These are phyloP conservation scores for Chenopodium berlandieri DNA, from an alignment of 148 eudicot species.

Conservation along the genomic window DNA sequence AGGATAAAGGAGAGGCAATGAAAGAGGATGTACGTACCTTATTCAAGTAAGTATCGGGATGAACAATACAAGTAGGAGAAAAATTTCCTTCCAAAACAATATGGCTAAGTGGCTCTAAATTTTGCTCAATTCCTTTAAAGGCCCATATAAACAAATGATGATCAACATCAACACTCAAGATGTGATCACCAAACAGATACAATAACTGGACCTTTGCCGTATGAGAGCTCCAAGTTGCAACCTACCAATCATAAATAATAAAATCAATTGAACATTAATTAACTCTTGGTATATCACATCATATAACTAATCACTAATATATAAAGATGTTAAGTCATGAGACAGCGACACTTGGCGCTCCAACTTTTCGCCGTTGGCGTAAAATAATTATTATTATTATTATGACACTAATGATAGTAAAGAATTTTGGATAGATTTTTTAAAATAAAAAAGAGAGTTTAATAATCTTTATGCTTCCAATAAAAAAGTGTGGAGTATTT, in stretches of 20 bases:
- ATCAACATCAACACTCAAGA: conserved; percentile 79
- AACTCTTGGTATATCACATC: too few relatives aligned
- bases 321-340: too few relatives aligned
- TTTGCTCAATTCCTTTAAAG: conserved; percentile 71
- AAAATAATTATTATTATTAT: too few relatives aligned
- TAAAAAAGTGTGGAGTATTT: too few relatives aligned
- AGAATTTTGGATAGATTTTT: too few relatives aligned
- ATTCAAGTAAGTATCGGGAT: conserved; percentile 95
- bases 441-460: too few relatives aligned
- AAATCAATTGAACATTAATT: not conserved
- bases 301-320: too few relatives aligned
- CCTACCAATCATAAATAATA: conserved; percentile 36
- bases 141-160: conserved; percentile 84
- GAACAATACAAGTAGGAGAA: conserved; percentile 80
- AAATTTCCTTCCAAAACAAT: conserved; percentile 57
- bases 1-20: not conserved
- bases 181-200: conserved; percentile 86
- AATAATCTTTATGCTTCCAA: too few relatives aligned
- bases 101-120: conserved; percentile 67
- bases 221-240: conserved; percentile 89
- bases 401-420: too few relatives aligned
- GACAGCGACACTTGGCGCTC: too few relatives aligned
- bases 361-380: too few relatives aligned
- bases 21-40: conserved; percentile 46
- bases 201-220: conserved; percentile 64